Percentiles rank a stretch among this genome's conserved stretches.
Evolutionary conservation across 228 moss, liverwort and hornwort genomes (phyloP).

Genomic region (Sphagnum magellanicum): DNA sequence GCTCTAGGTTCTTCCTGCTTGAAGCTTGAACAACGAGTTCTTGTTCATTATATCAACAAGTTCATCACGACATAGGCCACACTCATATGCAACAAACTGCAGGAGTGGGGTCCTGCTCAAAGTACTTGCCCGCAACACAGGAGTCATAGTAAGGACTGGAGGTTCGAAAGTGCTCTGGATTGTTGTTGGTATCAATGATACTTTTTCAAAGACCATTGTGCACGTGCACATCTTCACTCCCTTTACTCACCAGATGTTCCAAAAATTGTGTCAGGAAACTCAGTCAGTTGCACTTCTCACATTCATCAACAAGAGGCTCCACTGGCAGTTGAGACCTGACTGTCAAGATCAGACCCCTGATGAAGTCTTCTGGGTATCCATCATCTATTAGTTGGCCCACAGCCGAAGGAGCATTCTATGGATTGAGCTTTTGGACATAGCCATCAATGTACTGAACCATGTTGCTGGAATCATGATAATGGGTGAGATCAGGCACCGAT

Average conservation of each 20-base stretch:
- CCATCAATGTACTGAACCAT: conserved; percentile 96
- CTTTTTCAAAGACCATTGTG: conserved; percentile 87
- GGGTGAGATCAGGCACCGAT: conserved; percentile 79
- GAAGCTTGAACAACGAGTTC: conserved; percentile 94
- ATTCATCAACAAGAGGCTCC: conserved; percentile 80
- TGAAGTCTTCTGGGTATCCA: conserved; percentile 87
- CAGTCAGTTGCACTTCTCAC: conserved; percentile 89
- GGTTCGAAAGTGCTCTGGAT: conserved; percentile 80
- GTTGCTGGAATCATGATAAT: conserved; percentile 81
- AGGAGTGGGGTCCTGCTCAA: conserved; percentile 82
- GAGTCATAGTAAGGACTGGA: conserved; percentile 85
- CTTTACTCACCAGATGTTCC: conserved; percentile 84
- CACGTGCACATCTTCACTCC: conserved; percentile 90
- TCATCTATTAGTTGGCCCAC: conserved; percentile 90
- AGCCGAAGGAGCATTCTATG: conserved; percentile 79
- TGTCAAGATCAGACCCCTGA: conserved; percentile 70
- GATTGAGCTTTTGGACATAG: conserved; percentile 94
- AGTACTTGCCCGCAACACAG: conserved; percentile 78
- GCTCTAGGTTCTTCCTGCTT: conserved; percentile 86
- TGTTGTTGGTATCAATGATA: conserved; percentile 75
- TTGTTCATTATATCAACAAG: conserved; percentile 84
- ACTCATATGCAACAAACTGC: conserved; percentile 81
- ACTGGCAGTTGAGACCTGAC: conserved; percentile 81
- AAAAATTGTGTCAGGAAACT: conserved; percentile 74
- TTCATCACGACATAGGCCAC: conserved; percentile 87